Evolutionary conservation across 371 early-diverging fungal species (phyloP), one percentile per base, ranked within the genome.

Genomic region (Apophysomyces elegans): DNA sequence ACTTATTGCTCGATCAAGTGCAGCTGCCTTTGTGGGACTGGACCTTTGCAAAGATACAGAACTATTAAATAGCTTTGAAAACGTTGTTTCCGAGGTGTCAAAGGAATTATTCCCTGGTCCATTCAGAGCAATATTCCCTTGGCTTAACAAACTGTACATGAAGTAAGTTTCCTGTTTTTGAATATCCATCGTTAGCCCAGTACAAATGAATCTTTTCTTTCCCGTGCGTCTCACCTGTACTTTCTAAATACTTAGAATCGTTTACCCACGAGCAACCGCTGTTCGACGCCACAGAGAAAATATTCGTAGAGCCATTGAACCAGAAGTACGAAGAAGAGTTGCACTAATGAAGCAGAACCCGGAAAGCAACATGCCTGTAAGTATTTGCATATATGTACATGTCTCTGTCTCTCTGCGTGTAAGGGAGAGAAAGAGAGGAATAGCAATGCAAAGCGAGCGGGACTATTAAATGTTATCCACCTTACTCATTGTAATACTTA

Each of bases 101-200:
- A 45, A 37, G 8, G 67, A 66, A 47, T 68, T 43, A 32, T 68
- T 35, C 16, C 72, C 66, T 7, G 46, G 66, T 18, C 37, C 63
- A n/a, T 50, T 65, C 0, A 61, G 63, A 37, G 65, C 64, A 1
- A 37, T 73, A 4, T 71, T 77, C 16, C 80, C 80, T 21, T 58
- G 59, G n/a, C 59, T 65, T 5, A 70, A 75, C 21, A 59, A 60
- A 18, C 21, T 66, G n/a, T 77, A 73, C 16, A 66, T 64, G 56
- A 21, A 43, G 80, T 77, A 68, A 59, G 69, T 32, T 11, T 38
- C 1, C 14, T 37, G 1, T n/a, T 7, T 6, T 26, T 26, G 2
- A 26, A 26, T 26, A 26, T 26, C 32, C 32, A 26, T 26, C 32
- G 32, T 26, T 26, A 26, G 32, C 32, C 32, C 32, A 26, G 32